Base-by-base conservation (phyloP, 441 rosid genomes). In the Theobroma grandiflorum region DNA sequence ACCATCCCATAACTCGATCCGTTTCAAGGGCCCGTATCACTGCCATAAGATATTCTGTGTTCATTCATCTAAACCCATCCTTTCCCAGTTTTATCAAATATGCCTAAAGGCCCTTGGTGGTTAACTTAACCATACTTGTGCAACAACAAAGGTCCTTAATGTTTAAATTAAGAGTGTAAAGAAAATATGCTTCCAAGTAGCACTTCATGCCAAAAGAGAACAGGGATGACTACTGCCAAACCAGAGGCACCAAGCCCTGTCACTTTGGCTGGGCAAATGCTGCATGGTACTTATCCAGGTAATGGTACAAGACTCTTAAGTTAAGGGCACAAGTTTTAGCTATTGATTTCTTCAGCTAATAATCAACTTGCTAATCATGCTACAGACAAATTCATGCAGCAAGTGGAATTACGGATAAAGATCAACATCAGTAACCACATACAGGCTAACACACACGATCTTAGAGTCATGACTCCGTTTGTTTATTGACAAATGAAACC, bases 341-440 rank as follows among this genome's bases (percentile, higher is more conserved):
- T 12, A 4, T 9, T 20, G 4, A 40, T 33, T 45, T 67, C 47
- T 53, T 42, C 49, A 37, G 18, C 47, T 49, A 74, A 20, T 57
- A 67, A 80, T 75, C 26, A 75, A 10, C 38, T 52, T 71, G 18
- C 62, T 4, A 80, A 18, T 40, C 69, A 38, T 73, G 26, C 57
- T 16, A 1, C 31, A 26, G 31, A 26, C 31, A 26, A 26, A 26
- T 26, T 26, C 0, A 26, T 26, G 31, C 31, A 26, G 31, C 31
- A 26, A 26, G 2, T 12, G 55, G 43, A 33, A 65, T 31, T 33
- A 62, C 31, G 40, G 40, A 6, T 62, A 62, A 12, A 12, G 66
- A 33, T 4, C 40, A 62, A 62, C 12, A 31, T 31, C 66, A 11
- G 14, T 31, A 62, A 62, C 66, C 38, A 62, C 40, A 33, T 31